Conservation (phyloP, 73 alveolate species). For the Tetrahymena malaccensis region DNA sequence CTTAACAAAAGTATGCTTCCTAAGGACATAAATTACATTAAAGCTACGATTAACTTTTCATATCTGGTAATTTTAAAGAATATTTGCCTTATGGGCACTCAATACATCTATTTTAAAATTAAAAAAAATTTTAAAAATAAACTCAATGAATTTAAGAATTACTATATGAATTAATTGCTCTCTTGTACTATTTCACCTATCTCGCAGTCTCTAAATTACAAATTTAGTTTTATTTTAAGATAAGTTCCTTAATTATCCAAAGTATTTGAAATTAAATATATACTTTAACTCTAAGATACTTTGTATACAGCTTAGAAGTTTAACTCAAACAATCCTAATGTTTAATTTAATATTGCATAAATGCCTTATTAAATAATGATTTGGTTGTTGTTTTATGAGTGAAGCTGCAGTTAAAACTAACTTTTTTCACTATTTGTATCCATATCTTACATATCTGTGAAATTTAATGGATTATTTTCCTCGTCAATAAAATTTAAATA, state of each 20-base stretch:
- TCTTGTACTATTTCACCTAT: neutral
- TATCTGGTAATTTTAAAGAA: neutral
- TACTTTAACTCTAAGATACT: neutral
- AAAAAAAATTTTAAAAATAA: no score
- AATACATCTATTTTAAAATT: neutral
- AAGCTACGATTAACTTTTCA: neutral
- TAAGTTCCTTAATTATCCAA: neutral
- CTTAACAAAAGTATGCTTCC: neutral
- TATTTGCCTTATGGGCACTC: neutral
- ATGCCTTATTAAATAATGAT: neutral
- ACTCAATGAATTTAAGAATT: no score
- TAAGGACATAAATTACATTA: neutral
- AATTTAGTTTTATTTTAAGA: neutral
- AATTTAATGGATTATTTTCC: neutral
- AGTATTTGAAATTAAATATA: neutral
- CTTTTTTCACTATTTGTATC: no score
- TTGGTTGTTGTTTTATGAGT: no score
- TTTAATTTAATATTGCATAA: neutral
- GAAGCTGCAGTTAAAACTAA: no score
- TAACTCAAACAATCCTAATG: neutral
- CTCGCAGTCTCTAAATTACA: neutral
- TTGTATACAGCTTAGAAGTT: neutral
- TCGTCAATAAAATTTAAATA: neutral
- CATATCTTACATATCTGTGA: no score
- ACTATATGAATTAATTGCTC: neutral